Evolutionary conservation across 768 basidiomycete genomes (phyloP), one percentile per base, ranked within the genome.

Genomic region (Russula brevipes): DNA sequence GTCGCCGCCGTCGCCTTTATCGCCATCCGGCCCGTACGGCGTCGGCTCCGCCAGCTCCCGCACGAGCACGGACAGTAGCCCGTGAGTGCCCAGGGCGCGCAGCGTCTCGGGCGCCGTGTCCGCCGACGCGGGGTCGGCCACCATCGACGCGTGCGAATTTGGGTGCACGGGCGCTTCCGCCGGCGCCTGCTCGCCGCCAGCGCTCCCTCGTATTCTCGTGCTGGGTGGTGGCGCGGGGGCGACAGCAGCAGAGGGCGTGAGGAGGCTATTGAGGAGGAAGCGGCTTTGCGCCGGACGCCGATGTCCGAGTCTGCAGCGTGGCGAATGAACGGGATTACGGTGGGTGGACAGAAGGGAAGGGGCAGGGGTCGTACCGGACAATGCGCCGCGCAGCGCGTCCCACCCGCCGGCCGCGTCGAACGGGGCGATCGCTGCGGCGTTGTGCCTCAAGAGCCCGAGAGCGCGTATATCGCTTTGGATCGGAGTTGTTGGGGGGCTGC

Each of bases 391-490:
- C 5, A 94, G 73, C 24, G 76, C 77, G 14, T 75, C 69, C 92
- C 91, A 94, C 1, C 91, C 92, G 49, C 78, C 77, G 60, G 66
- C 76, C 6, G 77, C 74, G 1, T 76, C 76, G 39, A 94, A 76
- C 10, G 75, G 74, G 42, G 71, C 66, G 1, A 94, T 83, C 0
- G 91, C 91, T 3, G 82, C 77, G 4, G 81, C 79, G 59, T 86
- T 89, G 73, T 94, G 91, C 72, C 89, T 92, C 55, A 94, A 73
- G 0, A 89, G 0, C 89, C 89, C 0, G 91, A 94, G 10, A 95
- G 76, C 0, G 86, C 75, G 72, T 96, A 96, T 39, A 94, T 79
- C 1, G 87, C 91, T 73, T 92, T 91, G n/a, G 88, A 82, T 19
- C 90, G 82, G 9, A 80, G 79, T 7, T 54, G 52, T 50, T 81